Evolutionary conservation across 208 protist genomes (phyloP), one percentile per base, ranked within the genome.

Genomic region (Leishmania martiniquensis): DNA sequence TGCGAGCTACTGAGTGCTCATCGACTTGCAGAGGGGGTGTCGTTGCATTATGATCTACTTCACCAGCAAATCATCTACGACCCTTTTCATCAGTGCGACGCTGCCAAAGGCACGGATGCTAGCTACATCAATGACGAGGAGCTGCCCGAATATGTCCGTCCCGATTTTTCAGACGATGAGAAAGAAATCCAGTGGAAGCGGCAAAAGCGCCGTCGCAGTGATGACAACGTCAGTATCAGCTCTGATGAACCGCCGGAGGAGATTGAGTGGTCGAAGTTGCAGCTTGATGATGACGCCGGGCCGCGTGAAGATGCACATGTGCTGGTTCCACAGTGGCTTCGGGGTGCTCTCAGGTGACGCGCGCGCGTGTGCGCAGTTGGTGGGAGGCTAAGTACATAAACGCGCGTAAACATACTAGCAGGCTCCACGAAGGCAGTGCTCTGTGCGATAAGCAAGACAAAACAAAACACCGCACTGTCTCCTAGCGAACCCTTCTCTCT

Each of bases 91-190:
- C 91, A 93, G 78, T 96, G 91, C 51, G 90, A 94, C 66, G 83
- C 72, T 15, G 72, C 73, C 13, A 82, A 84, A 10, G 94, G 91
- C 39, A 97, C 92, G 0, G 94, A 97, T 70, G 94, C 94, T 0
- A 96, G 91, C 74, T 97, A 96, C 77, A 75, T 97, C 39, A 93
- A 97, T 74, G 94, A 97, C 67, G 92, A 96, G 55, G 92, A 97
- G 68, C 89, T 97, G 10, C 94, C 94, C 13, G 82, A 85, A 37
- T 62, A 95, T 73, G 90, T 95, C 12, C 83, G 89, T 20, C 94
- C 94, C 6, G 92, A 96, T 72, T 97, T 98, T 68, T 96, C 90
- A 13, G 93, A 98, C 59, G 95, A 97, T 71, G 92, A 97, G 63
- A 89, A 88, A 79, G 90, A 97, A 81, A 83, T 81, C 42, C 80